These are phyloP conservation scores for Alternaria arborescens DNA, from an alignment of 2,329 filamentous ascomycete genomes.

Conservation along the genomic window DNA sequence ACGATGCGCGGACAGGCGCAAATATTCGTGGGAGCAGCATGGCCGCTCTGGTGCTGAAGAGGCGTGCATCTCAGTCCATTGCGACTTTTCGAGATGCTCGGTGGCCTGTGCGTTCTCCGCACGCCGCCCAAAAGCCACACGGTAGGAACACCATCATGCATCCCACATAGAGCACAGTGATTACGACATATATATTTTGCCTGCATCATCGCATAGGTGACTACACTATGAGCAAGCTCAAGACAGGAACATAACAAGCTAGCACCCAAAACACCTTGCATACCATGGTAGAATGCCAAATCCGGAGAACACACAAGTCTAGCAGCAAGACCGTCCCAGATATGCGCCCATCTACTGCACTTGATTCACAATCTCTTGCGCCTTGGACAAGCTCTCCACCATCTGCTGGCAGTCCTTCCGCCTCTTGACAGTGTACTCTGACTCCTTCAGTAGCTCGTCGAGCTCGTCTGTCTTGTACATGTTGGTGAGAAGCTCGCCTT, in stretches of 20 bases:
- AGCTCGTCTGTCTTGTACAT: conserved; percentile 93
- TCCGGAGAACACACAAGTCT: conserved; percentile 24
- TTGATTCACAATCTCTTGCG: conserved; percentile 93
- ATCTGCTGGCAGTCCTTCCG: conserved; percentile 99
- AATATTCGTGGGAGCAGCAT: conserved; percentile 53
- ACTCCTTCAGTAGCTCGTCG: conserved; percentile 96
- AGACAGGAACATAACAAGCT: conserved; percentile 25
- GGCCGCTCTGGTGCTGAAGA: conserved; percentile 34
- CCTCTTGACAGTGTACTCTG: conserved; percentile 92
- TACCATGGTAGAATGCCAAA: conserved; percentile 24
- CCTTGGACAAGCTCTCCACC: conserved; percentile 90
- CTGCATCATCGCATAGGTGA: conserved; percentile 15
- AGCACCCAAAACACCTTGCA: conserved; percentile 30
- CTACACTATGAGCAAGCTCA: conserved; percentile 23
- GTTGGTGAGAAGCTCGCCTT: conserved; percentile 93
- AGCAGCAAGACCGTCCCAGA: conserved; percentile 9
- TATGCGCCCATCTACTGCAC: conserved; percentile 53
- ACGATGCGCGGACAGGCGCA: conserved; percentile 47
- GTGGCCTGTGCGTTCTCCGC: conserved; percentile 20
- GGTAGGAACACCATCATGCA: background rate
- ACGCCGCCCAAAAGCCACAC: background rate
- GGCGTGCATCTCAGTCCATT: conserved; percentile 17
- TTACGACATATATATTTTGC: background rate
- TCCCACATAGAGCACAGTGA: background rate
- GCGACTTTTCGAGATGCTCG: conserved; percentile 41